Base-by-base conservation (phyloP, 306 rosid species). In the Glycine latifolia region DNA sequence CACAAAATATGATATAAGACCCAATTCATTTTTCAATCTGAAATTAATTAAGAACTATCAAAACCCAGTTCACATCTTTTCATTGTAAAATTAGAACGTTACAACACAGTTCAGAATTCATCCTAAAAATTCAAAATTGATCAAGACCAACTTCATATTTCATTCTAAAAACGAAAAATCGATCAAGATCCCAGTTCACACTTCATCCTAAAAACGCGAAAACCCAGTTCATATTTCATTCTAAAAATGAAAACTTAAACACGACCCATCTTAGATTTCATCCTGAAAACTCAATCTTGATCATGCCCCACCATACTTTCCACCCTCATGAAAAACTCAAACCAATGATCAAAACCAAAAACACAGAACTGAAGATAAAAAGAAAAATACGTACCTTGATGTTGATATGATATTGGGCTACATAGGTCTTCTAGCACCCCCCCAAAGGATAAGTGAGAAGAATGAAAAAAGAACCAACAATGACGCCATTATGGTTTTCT, bases 341-440 rank as follows among this genome's bases (percentile, higher is more conserved):
- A 14, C 10, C 47, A 75, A 44, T 10, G 4, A 73, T 44, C 31
- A 66, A 20, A 20, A 20, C 20, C 20, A 0, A 20, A 20, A 20
- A 20, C 20, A 20, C 20, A 20, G 20, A 20, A 20, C 20, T 3
- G 4, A 4, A 73, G 6, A 14, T 1, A n/a, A 3, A 20, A 20
- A 20, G 20, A 20, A 20, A 20, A 20, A 20, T 20, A 20, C 20
- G 20, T 20, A 93, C 97, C 99, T 86, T 89, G 81, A 95, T 52
- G 3, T 86, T 52, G 86, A 95, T 83, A 84, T 52, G 86, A 95
- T 83, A 84, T 85, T 71, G 67, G 99, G 99, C 67, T 95, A 93
- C 99, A 95, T 93, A 39, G 94, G 94, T 88, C 83, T 91, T 65
- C 99, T 95, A 66, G 97, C n/a, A n/a, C 20, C 97, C 16, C 95